These are phyloP conservation scores for Vitellaria paradoxa DNA, from an alignment of 179 eudicot genomes.

Conservation along the genomic window DNA sequence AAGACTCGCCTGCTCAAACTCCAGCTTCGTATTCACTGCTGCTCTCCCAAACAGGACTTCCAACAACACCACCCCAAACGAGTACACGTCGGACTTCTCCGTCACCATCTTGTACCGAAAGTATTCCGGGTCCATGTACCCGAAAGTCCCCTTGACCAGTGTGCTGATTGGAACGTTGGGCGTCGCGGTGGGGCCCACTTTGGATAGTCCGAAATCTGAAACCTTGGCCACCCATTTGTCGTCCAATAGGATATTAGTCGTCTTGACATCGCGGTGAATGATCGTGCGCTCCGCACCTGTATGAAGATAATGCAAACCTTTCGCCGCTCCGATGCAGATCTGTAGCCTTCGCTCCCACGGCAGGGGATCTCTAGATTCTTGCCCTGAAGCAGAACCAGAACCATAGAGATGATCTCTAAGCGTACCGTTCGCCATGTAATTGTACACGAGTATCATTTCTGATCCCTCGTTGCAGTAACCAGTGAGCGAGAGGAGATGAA, in stretches of 20 bases:
- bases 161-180: conserved; percentile 16
- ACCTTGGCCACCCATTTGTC: conserved; percentile 25
- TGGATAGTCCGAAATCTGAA: conserved; percentile 28
- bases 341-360: not conserved
- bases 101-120: conserved; percentile 6
- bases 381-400: not conserved
- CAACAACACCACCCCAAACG: conserved; percentile 27
- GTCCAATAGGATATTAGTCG: conserved; percentile 18
- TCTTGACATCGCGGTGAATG: conserved; percentile 10
- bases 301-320: conserved; percentile 3
- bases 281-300: not conserved
- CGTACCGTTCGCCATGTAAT: conserved; percentile 14
- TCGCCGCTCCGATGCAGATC: conserved; percentile 7
- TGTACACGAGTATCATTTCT: conserved; percentile 19
- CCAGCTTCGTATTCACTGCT: not conserved
- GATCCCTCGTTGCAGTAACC: conserved; percentile 1
- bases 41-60: conserved; percentile 19
- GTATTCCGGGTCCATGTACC: conserved; percentile 29
- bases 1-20: conserved; percentile 6
- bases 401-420: conserved; percentile 6
- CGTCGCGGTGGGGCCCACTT: not conserved
- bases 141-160: conserved; percentile 21
- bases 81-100: conserved; percentile 22
- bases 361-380: not conserved
- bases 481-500: not conserved